These are phyloP conservation scores for Suhomyces ambrosiae DNA, from an alignment of 1,139 yeast species.

Conservation along the genomic window DNA sequence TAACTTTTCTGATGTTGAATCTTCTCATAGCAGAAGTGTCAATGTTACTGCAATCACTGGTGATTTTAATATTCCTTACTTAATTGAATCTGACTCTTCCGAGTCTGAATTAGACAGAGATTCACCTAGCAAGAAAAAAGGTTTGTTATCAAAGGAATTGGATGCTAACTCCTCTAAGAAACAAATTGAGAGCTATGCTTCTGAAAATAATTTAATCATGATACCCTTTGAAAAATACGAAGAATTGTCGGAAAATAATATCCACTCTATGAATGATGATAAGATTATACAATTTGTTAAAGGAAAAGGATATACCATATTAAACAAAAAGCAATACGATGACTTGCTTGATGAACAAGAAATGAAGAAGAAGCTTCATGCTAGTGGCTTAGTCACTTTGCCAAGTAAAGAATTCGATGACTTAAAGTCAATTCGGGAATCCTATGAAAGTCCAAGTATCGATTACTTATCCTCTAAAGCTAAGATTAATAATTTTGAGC, in stretches of 20 bases:
- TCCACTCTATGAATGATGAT: constrained; percentile 25
- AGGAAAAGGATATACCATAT: constrained; percentile 31
- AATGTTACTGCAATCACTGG: constrained; percentile 19
- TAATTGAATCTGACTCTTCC: constrained; percentile 41
- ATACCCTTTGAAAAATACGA: constrained; percentile 52
- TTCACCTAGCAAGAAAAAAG: constrained; percentile 8
- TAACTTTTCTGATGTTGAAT: constrained; percentile 23
- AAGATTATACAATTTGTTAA: constrained; percentile 26
- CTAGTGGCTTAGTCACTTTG: constrained; percentile 39
- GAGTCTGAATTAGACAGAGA: constrained; percentile 25
- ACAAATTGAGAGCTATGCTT: constrained; percentile 52
- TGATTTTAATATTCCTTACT: constrained; percentile 27
- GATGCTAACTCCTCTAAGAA: constrained; percentile 23
- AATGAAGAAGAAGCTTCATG: constrained; percentile 34
- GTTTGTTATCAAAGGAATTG: constrained; percentile 27
- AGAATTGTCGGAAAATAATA: constrained; percentile 29
- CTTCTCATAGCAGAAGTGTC: constrained; percentile 18
- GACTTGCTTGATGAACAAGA: constrained; percentile 34
- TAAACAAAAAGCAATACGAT: constrained; percentile 30
- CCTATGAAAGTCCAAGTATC: constrained; percentile 21
- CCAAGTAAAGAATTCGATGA: constrained; percentile 26
- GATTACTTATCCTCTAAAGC: constrained; percentile 24
- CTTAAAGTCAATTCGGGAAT: constrained; percentile 17
- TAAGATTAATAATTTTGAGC: constrained; percentile 18
- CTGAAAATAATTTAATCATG: constrained; percentile 50